Evolutionary conservation across 1,139 yeast species (phyloP).

Genomic region (Lodderomyces metapsilosis): DNA sequence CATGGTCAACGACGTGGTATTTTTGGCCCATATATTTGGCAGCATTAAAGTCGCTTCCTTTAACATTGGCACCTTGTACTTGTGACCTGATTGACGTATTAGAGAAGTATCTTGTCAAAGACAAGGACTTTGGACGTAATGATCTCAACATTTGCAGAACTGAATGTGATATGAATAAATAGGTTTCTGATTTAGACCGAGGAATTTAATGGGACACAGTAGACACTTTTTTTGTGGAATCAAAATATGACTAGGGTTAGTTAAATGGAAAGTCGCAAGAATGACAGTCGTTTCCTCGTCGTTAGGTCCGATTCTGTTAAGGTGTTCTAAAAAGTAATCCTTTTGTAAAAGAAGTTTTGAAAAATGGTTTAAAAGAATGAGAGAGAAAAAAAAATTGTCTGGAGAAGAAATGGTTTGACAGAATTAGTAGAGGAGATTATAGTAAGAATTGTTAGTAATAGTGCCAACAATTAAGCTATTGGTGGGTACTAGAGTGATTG

Average conservation of each 20-base stretch:
- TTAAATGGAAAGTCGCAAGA: background rate
- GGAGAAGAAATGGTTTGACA: background rate
- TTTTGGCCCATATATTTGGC: conserved; percentile 62
- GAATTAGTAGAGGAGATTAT: background rate
- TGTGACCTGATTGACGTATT: conserved; percentile 29
- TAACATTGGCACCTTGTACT: conserved; percentile 44
- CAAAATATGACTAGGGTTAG: background rate
- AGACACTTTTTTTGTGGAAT: no score
- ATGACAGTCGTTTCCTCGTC: background rate
- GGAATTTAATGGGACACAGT: background rate
- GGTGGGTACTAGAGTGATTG: no score
- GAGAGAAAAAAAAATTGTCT: background rate
- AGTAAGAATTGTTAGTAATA: background rate
- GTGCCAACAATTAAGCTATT: background rate
- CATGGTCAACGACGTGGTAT: conserved; percentile 93
- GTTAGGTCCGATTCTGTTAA: background rate
- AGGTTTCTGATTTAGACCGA: no score
- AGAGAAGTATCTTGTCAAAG: conserved; percentile 22
- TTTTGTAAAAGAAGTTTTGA: background rate
- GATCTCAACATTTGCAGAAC: conserved; percentile 13
- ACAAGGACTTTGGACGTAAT: conserved; percentile 8
- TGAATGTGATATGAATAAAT: background rate
- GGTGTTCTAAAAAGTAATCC: background rate
- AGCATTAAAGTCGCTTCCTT: conserved; percentile 52
- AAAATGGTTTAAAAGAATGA: background rate